Base-by-base conservation (phyloP, 2,329 filamentous ascomycete genomes). In the Aspergillus transmontanensis region DNA sequence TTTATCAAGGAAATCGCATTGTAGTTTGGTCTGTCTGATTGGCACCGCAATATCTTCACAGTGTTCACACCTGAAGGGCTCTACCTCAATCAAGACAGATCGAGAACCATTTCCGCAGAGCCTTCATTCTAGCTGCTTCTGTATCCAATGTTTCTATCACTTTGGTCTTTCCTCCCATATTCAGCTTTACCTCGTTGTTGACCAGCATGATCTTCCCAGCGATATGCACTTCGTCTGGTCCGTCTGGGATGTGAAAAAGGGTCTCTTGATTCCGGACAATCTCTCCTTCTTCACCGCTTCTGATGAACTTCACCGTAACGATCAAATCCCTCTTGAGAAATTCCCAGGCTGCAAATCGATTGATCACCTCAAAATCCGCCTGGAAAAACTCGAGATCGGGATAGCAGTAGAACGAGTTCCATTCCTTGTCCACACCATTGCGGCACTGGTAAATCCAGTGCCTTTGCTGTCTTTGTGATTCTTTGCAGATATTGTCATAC, bases 361-460 rank as follows among this genome's bases (percentile, higher is more conserved):
- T 81, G 39, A 80, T 72, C 4, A 80, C 70, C 45, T 77, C 71
- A 51, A 79, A 80, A 56, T 82, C 80, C 1, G 72, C 67, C 58
- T 75, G 71, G 58, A 79, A 73, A 21, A 77, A 80, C 64, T 81
- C 76, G 0, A 75, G 60, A 54, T 80, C 77, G 0, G 72, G 70
- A 68, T 82, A 82, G 14, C 73, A 73, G 60, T 82, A 82, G 61
- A 79, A 80, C 0, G 75, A 74, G 53, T 80, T 80, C 80, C 80
- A 83, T 0, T 69, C 70, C 54, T 69, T 69, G 0, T 75, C 72
- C 0, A 59, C 28, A 0, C 68, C 69, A 58, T 82, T 82, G 1
- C 79, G 75, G 58, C 73, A 75, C 63, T 75, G 69, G 43, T 74
- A 89, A 63, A 89, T 82, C 87, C 86, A 89, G 45, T 84, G 75